Base-by-base conservation (phyloP, 2,329 filamentous ascomycete genomes). In the Alternaria alternata region DNA sequence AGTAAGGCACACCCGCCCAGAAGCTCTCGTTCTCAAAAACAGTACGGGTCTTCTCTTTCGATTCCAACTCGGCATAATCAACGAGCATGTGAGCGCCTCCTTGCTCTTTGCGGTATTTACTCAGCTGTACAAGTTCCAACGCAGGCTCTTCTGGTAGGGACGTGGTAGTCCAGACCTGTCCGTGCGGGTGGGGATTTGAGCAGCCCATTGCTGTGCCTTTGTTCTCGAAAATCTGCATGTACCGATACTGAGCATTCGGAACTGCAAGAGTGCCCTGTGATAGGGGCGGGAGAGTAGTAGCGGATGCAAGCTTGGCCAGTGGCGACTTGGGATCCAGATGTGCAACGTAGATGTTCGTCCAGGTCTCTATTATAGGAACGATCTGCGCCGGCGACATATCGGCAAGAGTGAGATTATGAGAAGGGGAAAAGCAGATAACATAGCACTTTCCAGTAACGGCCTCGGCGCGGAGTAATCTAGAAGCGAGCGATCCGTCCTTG, bases 141-240 rank as follows among this genome's bases (percentile, higher is more conserved):
- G 86, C 87, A 0, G 93, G 93, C 79, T 99, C 95, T 76, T 98
- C 94, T 0, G 95, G 95, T 68, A 97, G 82, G 7, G 89, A 91
- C 22, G 92, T 97, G 0, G 94, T 96, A 2, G 93, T 95, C 95
- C 95, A 99, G 64, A 97, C 86, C 79, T 99, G 95, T 60, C 95
- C 94, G 80, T 99, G 95, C 0, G 95, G 95, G 78, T 99, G 95
- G 1, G 95, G 95, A 78, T 99, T 99, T 1, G 94, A 98, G 83
- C 95, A 99, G 52, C 95, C 95, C 95, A 99, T 99, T 11, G 94
- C 93, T 1, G 91, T 89, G 52, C 95, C 95, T 81, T 99, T 99
- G 84, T 99, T 99, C 82, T 99, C 95, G 65, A 99, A 99, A 66
- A 99, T 98, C 77, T 99, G 95, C 94, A 99, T 97, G 81, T 96